Conservation (phyloP, 2,329 filamentous ascomycete species). For the Dryadomyces sulphureus region DNA sequence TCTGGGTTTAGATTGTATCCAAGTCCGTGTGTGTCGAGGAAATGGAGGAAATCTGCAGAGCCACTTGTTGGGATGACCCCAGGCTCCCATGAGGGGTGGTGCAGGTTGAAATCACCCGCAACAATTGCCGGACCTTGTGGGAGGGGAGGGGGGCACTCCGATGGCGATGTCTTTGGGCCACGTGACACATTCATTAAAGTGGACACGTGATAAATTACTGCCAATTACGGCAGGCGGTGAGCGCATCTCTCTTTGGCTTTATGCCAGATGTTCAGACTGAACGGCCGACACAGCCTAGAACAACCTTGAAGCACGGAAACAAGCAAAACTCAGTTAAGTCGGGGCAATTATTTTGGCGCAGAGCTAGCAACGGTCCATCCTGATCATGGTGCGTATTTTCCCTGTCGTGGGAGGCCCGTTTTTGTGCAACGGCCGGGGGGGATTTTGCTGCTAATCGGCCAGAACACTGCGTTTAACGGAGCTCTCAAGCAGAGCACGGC, state of each 20-base stretch:
- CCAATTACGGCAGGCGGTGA: background rate
- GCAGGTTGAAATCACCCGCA: too few relatives aligned
- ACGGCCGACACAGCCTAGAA: background rate
- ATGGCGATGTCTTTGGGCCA: background rate
- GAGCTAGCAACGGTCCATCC: background rate
- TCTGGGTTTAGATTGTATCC: too few relatives aligned
- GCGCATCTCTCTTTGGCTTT: background rate
- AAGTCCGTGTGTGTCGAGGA: too few relatives aligned
- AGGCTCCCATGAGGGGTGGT: too few relatives aligned
- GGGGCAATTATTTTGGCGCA: too few relatives aligned
- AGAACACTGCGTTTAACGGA: slow-evolving; percentile 79
- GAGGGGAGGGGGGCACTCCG: background rate
- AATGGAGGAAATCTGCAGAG: too few relatives aligned
- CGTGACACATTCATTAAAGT: background rate
- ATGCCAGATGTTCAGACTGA: background rate
- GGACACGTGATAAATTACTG: background rate
- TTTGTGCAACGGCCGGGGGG: background rate
- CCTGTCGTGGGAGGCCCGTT: background rate
- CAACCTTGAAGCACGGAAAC: background rate
- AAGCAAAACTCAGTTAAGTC: background rate
- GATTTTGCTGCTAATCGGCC: too few relatives aligned
- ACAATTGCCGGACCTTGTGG: too few relatives aligned
- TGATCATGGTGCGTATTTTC: background rate
- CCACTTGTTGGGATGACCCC: too few relatives aligned
- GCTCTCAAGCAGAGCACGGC: slow-evolving; percentile 73